Percentiles rank a stretch among this genome's conserved stretches.
phyloP scores from a whole-genome alignment of 345 rosid genomes.

The Trapa incisa region DNA sequence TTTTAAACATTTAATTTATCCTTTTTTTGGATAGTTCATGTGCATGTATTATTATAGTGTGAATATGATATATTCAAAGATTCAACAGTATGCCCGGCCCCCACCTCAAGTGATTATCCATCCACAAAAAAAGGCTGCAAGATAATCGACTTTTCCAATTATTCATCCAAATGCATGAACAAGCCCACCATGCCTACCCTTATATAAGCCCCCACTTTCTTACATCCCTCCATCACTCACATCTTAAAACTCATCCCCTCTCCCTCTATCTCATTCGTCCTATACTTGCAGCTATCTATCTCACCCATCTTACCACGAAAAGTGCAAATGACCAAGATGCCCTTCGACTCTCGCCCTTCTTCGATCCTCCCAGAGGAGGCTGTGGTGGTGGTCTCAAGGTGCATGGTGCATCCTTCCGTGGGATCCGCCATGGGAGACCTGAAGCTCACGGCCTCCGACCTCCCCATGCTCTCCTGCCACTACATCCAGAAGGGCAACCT shows the following conservation, averaged over 20 bases:
- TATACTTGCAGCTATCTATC: no score
- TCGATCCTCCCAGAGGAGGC: neutral
- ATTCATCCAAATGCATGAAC: slow-evolving; percentile 38
- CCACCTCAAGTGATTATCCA: neutral
- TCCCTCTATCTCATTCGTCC: neutral
- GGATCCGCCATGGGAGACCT: slow-evolving; percentile 48
- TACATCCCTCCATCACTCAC: neutral
- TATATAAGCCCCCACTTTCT: slow-evolving; percentile 28
- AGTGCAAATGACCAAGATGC: neutral
- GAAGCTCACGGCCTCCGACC: slow-evolving; percentile 76
- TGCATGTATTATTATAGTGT: no score
- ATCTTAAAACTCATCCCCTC: slow-evolving; percentile 7
- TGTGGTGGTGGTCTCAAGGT: slow-evolving; percentile 29
- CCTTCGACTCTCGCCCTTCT: neutral
- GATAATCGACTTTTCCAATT: neutral
- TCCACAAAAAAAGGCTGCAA: neutral
- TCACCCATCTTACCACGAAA: neutral
- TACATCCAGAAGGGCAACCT: slow-evolving; percentile 58
- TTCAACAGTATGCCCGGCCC: no score
- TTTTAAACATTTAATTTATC: no score
- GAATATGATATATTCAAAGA: neutral
- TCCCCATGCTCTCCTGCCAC: slow-evolving; percentile 54
- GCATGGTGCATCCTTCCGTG: slow-evolving; percentile 39
- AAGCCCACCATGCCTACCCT: neutral
- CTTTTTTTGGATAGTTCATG: no score